These are phyloP conservation scores for Wallacemonas sp. DNA, from an alignment of 208 protist species.

Conservation along the genomic window DNA sequence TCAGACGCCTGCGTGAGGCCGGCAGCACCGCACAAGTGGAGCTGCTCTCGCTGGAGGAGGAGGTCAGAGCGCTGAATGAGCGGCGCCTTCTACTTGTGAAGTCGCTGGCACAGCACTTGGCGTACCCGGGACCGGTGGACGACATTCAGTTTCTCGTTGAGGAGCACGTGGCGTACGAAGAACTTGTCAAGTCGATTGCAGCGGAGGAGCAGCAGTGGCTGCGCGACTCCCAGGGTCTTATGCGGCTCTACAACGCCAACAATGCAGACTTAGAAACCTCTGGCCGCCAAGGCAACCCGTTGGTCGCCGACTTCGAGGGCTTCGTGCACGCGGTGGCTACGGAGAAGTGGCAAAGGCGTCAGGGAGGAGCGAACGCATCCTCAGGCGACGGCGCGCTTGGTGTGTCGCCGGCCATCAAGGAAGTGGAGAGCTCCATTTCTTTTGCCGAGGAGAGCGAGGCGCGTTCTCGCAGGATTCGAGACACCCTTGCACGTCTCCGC, in stretches of 20 bases:
- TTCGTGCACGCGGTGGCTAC: not conserved
- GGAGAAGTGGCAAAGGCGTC: not conserved
- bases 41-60: not conserved
- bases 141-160: slow-evolving; percentile 82
- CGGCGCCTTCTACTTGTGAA: slow-evolving; percentile 19
- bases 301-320: not conserved
- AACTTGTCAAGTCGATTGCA: slow-evolving; percentile 36
- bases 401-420: not conserved
- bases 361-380: not conserved
- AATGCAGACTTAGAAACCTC: not conserved
- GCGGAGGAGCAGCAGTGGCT: slow-evolving; percentile 59
- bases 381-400: not conserved
- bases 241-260: not conserved
- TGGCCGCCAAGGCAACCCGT: not conserved
- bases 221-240: not conserved
- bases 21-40: slow-evolving; percentile 5
- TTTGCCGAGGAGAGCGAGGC: not conserved
- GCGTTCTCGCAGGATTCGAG: not conserved
- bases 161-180: slow-evolving; percentile 61
- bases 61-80: slow-evolving; percentile 2
- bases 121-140: slow-evolving; percentile 45
- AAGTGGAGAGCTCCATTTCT: not conserved
- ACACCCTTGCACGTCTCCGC: not conserved
- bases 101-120: slow-evolving; percentile 19
- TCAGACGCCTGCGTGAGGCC: not conserved